Percentiles rank a stretch among this genome's conserved stretches.
These are phyloP conservation scores for Oenanthe sinensis DNA, from an alignment of 129 eudicot species.

Conservation along the genomic window DNA sequence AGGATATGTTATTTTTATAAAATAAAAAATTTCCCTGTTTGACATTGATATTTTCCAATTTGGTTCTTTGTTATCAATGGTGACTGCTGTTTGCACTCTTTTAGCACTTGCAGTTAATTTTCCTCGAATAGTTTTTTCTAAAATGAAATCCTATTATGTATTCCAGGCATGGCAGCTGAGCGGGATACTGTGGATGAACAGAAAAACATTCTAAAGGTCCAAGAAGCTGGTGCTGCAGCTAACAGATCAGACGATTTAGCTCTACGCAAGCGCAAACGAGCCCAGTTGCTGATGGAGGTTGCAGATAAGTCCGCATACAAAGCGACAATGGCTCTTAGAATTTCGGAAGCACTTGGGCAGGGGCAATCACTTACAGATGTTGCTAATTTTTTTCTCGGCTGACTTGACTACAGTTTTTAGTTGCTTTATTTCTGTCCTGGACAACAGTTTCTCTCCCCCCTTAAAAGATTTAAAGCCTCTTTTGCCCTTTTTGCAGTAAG, in stretches of 20 bases:
- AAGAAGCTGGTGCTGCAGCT: slow-evolving; percentile 58
- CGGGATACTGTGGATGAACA: slow-evolving; percentile 28
- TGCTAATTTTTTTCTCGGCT: slow-evolving; percentile 19
- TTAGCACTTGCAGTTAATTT: neutral
- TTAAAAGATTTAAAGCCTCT: slow-evolving; percentile 9
- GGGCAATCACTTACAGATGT: slow-evolving; percentile 12
- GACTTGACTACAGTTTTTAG: neutral
- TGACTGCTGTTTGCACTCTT: neutral
- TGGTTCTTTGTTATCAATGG: neutral
- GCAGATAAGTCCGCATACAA: slow-evolving; percentile 49
- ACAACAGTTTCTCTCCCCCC: slow-evolving; percentile 15
- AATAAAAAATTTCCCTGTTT: neutral
- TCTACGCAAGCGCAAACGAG: slow-evolving; percentile 54
- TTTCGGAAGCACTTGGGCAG: slow-evolving; percentile 42
- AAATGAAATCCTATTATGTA: neutral
- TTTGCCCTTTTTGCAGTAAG: slow-evolving; percentile 24
- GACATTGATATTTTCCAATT: neutral
- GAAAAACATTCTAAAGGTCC: slow-evolving; percentile 24
- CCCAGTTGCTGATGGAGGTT: slow-evolving; percentile 62
- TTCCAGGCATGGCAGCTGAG: slow-evolving; percentile 49
- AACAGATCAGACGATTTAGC: slow-evolving; percentile 44
- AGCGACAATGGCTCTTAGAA: slow-evolving; percentile 59
- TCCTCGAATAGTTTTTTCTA: neutral
- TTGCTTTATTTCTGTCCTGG: neutral
- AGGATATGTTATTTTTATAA: neutral